Base-by-base conservation (phyloP, 2,329 filamentous ascomycete genomes). In the Akanthomyces lecanii region DNA sequence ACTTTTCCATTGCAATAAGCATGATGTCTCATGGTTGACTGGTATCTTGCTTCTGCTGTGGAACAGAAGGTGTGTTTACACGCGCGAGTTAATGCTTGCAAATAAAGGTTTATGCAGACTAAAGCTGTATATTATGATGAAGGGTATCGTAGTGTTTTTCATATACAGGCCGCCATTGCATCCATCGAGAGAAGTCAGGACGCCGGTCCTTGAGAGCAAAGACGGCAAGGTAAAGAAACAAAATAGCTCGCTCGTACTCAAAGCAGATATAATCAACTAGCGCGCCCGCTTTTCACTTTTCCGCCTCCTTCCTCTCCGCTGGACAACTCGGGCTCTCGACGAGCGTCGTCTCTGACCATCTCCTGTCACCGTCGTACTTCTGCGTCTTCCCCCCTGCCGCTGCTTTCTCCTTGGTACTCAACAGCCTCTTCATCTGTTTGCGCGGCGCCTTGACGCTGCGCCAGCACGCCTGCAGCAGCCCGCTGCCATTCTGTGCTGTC, bases 281-380 rank as follows among this genome's bases (percentile, higher is more conserved):
- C 33, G 8, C 33, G 33, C 33, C 33, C 2, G 33, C 33, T 2
- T 7, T 7, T 30, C 16, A 36, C n/a, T 21, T 16, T 25, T 60
- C 40, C 47, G 3, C 4, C 47, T 5, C 4, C 28, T 45, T 45
- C 28, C 18, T 30, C 18, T 30, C 28, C 54, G 25, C 7, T 40
- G 28, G 4, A 16, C 21, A 4, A 11, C 42, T 40, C 6, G 36
- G n/a, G 11, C 33, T 42, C 30, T 38, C 60, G 8, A 62, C 60
- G 7, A 62, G 42, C 42, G 51, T 62, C 30, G 18, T 28, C 23
- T 55, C 60, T 1, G 60, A 62, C 21, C 28, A 55, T n/a, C 60
- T 40, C 44, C 60, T 47, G 14, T 0, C 10, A 0, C 11, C 51
- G 4, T 48, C n/a, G 23, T 44, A n/a, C 58, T 21, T 6, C 10